These are phyloP conservation scores for Mytilinidion resinicola DNA, from an alignment of 495 filamentous ascomycete species.

Conservation along the genomic window DNA sequence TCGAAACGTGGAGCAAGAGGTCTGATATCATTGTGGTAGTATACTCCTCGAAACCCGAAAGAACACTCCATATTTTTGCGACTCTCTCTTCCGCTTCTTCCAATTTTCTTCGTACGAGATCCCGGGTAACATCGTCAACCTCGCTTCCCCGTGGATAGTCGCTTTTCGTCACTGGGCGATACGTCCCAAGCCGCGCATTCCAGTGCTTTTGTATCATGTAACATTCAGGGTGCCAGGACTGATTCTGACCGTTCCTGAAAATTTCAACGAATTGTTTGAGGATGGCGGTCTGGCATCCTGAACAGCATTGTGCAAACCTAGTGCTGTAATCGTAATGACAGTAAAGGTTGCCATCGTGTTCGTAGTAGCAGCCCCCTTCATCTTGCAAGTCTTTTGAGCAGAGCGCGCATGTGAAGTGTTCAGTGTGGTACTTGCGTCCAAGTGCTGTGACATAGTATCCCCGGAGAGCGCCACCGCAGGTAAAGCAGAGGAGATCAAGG, in stretches of 20 bases:
- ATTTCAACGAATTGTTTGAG: not conserved
- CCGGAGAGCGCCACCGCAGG: constrained; percentile 78
- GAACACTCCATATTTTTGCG: not conserved
- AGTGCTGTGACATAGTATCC: constrained; percentile 89
- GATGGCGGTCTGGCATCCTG: not conserved
- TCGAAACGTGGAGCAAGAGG: not conserved
- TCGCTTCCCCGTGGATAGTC: not conserved
- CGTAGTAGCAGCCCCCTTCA: not conserved
- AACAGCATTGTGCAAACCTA: not conserved
- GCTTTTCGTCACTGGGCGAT: not conserved
- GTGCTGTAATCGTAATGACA: not conserved
- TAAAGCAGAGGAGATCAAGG: constrained; percentile 71
- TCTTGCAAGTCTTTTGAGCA: constrained; percentile 28
- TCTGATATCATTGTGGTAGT: not conserved
- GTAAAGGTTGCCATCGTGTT: not conserved
- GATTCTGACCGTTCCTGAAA: not conserved
- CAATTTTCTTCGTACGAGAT: not conserved
- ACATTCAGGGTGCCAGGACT: not conserved
- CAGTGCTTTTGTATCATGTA: not conserved
- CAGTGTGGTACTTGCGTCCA: constrained; percentile 87
- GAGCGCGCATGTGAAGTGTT: constrained; percentile 89
- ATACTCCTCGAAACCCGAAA: not conserved
- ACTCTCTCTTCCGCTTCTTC: not conserved
- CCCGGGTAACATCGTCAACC: not conserved
- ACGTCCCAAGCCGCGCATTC: not conserved